A percentile compares a stretch with the other conserved stretches of the same genome.
phyloP scores from a whole-genome alignment of 169 alveolate genomes.

The Plasmodium reichenowi region DNA sequence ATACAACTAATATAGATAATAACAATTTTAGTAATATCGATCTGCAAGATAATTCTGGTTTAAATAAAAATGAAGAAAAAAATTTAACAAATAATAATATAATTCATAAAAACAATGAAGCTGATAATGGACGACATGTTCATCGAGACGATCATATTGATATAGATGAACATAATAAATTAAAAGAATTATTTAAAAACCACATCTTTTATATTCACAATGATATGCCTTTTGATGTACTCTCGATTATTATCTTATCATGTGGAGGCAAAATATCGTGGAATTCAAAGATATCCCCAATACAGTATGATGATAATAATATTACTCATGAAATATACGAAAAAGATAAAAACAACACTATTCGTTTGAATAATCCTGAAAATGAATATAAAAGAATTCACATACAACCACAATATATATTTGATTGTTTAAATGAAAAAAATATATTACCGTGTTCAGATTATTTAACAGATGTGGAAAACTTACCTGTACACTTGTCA shows the following conservation, averaged over 20 bases:
- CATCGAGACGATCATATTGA: background rate
- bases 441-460: constrained; percentile 90
- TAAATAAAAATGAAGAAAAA: too few species aligned
- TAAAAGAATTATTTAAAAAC: constrained; percentile 35
- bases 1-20: background rate
- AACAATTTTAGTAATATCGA: too few species aligned
- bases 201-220: constrained; percentile 50
- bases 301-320: background rate
- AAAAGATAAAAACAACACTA: background rate
- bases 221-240: constrained; percentile 49
- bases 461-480: constrained; percentile 91
- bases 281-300: constrained; percentile 35
- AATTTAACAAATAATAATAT: too few species aligned
- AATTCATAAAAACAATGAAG: too few species aligned
- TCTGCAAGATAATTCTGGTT: too few species aligned
- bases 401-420: constrained; percentile 97
- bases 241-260: constrained; percentile 41
- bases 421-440: constrained; percentile 92
- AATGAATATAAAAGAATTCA: constrained; percentile 55
- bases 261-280: constrained; percentile 49
- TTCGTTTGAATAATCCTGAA: constrained; percentile 82
- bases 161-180: constrained; percentile 7
- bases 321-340: constrained; percentile 66
- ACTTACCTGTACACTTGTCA: constrained; percentile 96
- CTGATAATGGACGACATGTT: too few species aligned